Evolutionary conservation across 768 basidiomycete genomes (phyloP).

Genomic region (Calocybe cyanea): DNA sequence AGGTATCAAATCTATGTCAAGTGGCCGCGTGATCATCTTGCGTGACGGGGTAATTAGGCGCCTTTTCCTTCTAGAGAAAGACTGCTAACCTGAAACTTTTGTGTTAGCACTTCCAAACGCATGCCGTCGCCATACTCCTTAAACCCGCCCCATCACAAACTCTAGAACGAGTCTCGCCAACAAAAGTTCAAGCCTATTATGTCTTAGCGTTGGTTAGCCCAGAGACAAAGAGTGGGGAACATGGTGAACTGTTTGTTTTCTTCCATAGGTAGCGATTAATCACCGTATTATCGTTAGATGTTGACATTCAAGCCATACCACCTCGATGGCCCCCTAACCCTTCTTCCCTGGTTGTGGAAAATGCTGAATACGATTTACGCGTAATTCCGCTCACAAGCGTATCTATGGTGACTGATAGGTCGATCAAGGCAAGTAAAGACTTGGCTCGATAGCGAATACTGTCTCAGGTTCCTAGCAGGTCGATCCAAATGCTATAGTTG

Average conservation of each 20-base stretch:
- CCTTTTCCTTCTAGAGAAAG: background rate
- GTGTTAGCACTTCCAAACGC: constrained; percentile 70
- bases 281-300: constrained; percentile 38
- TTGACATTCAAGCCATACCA: constrained; percentile 51
- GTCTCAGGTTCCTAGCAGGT: constrained; percentile 40
- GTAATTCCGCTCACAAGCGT: constrained; percentile 71
- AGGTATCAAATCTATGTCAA: constrained; percentile 60
- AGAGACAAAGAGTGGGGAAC: constrained; percentile 50
- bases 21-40: constrained; percentile 82
- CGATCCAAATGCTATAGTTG: constrained; percentile 65
- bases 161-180: constrained; percentile 37
- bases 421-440: constrained; percentile 56
- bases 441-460: constrained; percentile 1
- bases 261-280: background rate
- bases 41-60: constrained; percentile 69
- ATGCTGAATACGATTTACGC: constrained; percentile 63
- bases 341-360: constrained; percentile 39
- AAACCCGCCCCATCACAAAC: constrained; percentile 54
- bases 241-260: constrained; percentile 38
- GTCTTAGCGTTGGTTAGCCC: constrained; percentile 70
- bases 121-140: constrained; percentile 69
- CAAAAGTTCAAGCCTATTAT: constrained; percentile 56
- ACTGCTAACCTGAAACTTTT: background rate
- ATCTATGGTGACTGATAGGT: constrained; percentile 63
- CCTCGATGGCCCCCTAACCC: constrained; percentile 77